Conservation (phyloP, 768 basidiomycete species). For the Boletus sp. region DNA sequence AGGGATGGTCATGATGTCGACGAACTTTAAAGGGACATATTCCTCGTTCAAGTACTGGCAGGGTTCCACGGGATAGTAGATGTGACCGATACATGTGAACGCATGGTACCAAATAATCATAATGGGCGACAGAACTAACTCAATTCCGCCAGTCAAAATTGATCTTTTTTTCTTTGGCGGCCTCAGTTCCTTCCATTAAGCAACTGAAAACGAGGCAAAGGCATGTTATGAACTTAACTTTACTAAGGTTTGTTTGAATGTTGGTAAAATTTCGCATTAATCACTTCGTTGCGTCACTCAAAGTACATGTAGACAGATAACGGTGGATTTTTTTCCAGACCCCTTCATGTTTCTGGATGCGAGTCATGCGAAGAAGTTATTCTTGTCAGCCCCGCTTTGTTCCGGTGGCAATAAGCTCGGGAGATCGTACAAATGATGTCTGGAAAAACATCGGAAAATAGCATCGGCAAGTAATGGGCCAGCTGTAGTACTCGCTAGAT, state of each 20-base stretch:
- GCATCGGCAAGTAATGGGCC: not conserved
- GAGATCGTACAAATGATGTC: slow-evolving; percentile 6
- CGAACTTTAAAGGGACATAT: not conserved
- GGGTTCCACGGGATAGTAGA: not conserved
- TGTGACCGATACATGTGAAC: not conserved
- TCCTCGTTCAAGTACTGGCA: not conserved
- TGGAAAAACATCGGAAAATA: slow-evolving; percentile 3
- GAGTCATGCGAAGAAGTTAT: no score
- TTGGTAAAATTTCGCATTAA: slow-evolving; percentile 2
- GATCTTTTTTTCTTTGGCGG: not conserved
- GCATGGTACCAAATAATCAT: not conserved
- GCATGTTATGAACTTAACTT: slow-evolving; percentile 23
- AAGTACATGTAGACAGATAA: not conserved
- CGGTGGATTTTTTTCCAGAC: not conserved
- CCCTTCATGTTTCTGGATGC: not conserved
- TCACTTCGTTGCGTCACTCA: not conserved
- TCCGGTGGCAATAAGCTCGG: slow-evolving; percentile 21
- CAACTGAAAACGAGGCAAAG: slow-evolving; percentile 25
- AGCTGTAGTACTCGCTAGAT: slow-evolving; percentile 1
- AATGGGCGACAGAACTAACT: not conserved
- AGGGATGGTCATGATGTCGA: not conserved
- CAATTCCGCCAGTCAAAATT: not conserved
- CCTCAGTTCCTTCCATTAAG: slow-evolving; percentile 18
- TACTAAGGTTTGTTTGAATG: not conserved
- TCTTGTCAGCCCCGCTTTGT: slow-evolving; percentile 5